phyloP scores from a whole-genome alignment of 441 rosid genomes.

The Populus hybrid region DNA sequence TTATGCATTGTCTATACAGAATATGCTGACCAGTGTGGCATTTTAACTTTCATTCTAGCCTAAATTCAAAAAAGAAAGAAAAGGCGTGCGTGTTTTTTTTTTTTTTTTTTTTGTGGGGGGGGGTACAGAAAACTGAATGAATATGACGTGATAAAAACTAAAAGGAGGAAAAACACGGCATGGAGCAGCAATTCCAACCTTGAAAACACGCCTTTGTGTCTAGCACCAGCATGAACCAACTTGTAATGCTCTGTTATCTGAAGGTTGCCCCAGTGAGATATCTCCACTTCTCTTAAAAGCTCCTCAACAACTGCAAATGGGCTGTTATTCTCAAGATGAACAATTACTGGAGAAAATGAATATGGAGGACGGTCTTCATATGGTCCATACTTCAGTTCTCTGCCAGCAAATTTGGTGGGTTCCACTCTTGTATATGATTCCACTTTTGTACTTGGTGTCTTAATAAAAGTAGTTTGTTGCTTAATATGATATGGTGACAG shows the following conservation, averaged over 20 bases:
- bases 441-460: conserved; percentile 76
- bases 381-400: conserved; percentile 89
- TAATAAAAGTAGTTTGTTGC: conserved; percentile 71
- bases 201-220: conserved; percentile 92
- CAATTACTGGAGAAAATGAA: conserved; percentile 68
- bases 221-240: conserved; percentile 91
- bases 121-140: not conserved
- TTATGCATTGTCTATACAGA: not conserved
- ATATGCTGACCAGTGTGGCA: not conserved
- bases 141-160: too few relatives aligned
- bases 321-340: conserved; percentile 92
- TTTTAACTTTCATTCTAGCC: not conserved
- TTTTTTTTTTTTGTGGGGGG: too few relatives aligned
- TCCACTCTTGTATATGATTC: conserved; percentile 87
- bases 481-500: conserved; percentile 77
- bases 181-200: conserved; percentile 48
- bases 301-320: conserved; percentile 99
- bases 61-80: not conserved
- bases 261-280: conserved; percentile 98
- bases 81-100: too few relatives aligned
- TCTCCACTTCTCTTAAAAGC: conserved; percentile 89
- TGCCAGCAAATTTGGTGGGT: conserved; percentile 69
- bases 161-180: not conserved
- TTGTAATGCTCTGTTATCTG: conserved; percentile 88
- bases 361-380: conserved; percentile 69